phyloP scores from a whole-genome alignment of 768 basidiomycete genomes.

The Leccinum pellstonianum region DNA sequence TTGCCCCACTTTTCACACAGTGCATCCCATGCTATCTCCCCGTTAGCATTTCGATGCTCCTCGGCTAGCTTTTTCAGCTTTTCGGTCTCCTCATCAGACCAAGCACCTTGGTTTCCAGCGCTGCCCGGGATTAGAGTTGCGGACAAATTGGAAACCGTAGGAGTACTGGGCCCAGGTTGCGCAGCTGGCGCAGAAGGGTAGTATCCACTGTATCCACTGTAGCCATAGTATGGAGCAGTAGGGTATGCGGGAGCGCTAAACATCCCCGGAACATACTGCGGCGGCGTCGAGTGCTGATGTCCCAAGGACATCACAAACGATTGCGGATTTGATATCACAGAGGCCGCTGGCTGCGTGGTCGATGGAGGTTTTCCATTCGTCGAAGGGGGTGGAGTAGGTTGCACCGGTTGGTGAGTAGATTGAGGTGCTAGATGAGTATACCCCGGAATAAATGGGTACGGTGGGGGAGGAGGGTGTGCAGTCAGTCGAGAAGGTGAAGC shows the following conservation, averaged over 20 bases:
- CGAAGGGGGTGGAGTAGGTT: constrained; percentile 38
- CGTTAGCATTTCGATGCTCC: constrained; percentile 50
- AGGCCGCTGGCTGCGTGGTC: constrained; percentile 34
- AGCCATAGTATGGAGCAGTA: constrained; percentile 63
- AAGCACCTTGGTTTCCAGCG: constrained; percentile 63
- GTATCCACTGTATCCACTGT: constrained; percentile 39
- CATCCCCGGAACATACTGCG: constrained; percentile 41
- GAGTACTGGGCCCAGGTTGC: constrained; percentile 26
- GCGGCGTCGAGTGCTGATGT: constrained; percentile 47
- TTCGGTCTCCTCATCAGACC: constrained; percentile 78
- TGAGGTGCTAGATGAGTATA: constrained; percentile 28
- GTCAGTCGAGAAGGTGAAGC: constrained; percentile 73
- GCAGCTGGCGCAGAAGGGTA: constrained; percentile 28
- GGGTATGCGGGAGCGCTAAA: constrained; percentile 47
- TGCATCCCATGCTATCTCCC: constrained; percentile 76
- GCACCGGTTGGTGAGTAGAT: constrained; percentile 33
- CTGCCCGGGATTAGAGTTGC: constrained; percentile 20
- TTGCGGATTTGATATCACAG: constrained; percentile 67
- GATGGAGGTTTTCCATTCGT: constrained; percentile 35
- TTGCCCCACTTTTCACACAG: constrained; percentile 73
- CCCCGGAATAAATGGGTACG: constrained; percentile 49
- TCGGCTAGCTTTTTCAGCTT: constrained; percentile 67
- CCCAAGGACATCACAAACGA: constrained; percentile 73
- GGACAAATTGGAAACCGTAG: constrained; percentile 28
- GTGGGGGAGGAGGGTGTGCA: constrained; percentile 60